A percentile compares a stretch with the other conserved stretches of the same genome.
These are phyloP conservation scores for Guillardia theta DNA, from an alignment of 78 protist species.

Conservation along the genomic window DNA sequence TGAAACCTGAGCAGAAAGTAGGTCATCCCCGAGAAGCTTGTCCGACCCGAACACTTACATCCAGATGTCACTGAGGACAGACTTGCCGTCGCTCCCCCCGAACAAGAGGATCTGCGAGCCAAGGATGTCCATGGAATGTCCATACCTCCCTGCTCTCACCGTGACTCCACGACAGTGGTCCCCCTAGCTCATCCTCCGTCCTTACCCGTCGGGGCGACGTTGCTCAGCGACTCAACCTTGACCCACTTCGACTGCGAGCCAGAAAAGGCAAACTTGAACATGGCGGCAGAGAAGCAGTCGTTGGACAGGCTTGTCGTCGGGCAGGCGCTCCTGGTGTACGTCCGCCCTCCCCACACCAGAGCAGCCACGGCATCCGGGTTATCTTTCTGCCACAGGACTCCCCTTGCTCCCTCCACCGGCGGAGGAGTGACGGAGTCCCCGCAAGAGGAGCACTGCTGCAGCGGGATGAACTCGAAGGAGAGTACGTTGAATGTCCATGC, in stretches of 20 bases:
- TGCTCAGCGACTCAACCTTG: too few species aligned
- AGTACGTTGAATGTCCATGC: neutral
- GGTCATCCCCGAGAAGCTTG: neutral
- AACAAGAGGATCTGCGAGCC: neutral
- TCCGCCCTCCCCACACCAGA: neutral
- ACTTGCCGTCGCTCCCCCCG: neutral
- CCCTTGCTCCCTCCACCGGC: neutral
- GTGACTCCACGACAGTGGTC: too few species aligned
- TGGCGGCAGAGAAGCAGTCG: neutral
- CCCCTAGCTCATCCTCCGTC: too few species aligned
- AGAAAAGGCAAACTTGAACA: neutral
- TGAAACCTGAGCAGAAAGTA: neutral
- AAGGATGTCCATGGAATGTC: neutral
- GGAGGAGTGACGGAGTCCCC: neutral
- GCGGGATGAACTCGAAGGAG: neutral
- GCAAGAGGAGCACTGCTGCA: neutral
- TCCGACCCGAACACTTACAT: neutral
- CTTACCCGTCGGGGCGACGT: too few species aligned
- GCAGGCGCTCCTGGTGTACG: neutral
- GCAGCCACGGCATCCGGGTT: neutral
- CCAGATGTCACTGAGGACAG: neutral
- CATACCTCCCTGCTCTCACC: too few species aligned
- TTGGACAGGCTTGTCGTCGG: neutral
- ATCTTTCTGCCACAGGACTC: neutral
- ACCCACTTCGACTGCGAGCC: too few species aligned